phyloP scores from a whole-genome alignment of 2,329 filamentous ascomycete genomes.

The Colletotrichum zoysiae region DNA sequence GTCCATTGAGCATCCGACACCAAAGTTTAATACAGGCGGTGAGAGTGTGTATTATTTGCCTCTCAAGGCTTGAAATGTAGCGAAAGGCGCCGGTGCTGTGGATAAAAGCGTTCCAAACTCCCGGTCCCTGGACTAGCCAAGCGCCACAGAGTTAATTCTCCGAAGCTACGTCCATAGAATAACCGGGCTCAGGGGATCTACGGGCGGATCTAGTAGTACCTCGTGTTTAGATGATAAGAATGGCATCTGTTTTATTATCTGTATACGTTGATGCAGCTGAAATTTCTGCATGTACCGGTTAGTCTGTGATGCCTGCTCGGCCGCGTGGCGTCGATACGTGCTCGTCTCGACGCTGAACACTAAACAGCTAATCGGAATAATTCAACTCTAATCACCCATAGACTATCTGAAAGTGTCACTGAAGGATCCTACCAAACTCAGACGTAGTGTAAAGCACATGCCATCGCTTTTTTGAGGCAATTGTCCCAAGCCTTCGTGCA shows the following conservation, averaged over 20 bases:
- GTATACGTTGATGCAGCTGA: neutral
- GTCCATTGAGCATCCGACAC: neutral
- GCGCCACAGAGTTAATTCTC: constrained; percentile 37
- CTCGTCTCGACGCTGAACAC: neutral
- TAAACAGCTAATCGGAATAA: constrained; percentile 5
- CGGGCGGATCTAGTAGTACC: neutral
- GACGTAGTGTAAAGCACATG: neutral
- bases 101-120: constrained; percentile 1
- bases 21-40: constrained; percentile 12
- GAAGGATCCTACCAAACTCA: neutral
- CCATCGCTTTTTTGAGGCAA: neutral
- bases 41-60: neutral
- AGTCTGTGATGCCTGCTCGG: neutral
- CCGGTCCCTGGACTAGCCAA: constrained; percentile 20
- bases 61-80: neutral
- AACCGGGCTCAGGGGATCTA: neutral
- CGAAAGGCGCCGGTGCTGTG: neutral
- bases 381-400: constrained; percentile 9
- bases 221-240: neutral
- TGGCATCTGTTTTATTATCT: neutral
- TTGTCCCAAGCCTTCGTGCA: neutral
- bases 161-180: constrained; percentile 13
- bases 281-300: neutral
- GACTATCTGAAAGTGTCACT: neutral
- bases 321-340: neutral